Evolutionary conservation across 257 asterid genomes (phyloP).

Genomic region (Fraxinus americana): DNA sequence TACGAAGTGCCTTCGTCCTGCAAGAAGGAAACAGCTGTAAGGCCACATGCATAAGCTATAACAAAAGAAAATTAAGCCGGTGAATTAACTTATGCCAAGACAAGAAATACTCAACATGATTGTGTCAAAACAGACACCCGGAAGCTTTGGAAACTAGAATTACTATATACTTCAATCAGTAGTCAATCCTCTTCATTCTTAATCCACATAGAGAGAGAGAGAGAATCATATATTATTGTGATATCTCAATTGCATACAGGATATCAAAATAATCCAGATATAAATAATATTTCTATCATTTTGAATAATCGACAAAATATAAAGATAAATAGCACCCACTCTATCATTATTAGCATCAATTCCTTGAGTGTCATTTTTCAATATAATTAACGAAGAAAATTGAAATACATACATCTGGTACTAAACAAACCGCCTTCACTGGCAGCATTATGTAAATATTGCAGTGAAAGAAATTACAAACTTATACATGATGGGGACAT

Average conservation of each 20-base stretch:
- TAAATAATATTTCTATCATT: no score
- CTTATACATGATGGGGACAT: neutral
- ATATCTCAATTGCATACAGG: neutral
- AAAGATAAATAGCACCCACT: neutral
- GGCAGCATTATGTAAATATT: neutral
- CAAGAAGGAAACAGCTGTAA: conserved; percentile 29
- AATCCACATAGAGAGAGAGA: no score
- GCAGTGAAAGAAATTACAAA: neutral
- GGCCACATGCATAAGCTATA: conserved; percentile 10
- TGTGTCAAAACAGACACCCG: conserved; percentile 1
- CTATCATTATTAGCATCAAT: neutral
- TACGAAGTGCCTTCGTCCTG: conserved; percentile 44
- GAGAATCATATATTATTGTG: neutral
- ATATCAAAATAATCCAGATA: neutral
- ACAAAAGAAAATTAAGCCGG: conserved; percentile 4
- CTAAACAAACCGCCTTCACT: neutral
- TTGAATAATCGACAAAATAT: no score
- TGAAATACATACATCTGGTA: neutral
- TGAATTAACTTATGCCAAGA: neutral
- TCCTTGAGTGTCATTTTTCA: neutral
- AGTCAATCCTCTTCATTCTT: neutral
- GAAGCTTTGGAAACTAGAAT: neutral
- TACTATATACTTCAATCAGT: neutral
- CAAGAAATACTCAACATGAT: conserved; percentile 3
- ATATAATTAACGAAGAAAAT: no score